Percentiles rank a stretch among this genome's conserved stretches.
phyloP scores from a whole-genome alignment of 2,329 filamentous ascomycete genomes.

The Botrytis byssoidea region DNA sequence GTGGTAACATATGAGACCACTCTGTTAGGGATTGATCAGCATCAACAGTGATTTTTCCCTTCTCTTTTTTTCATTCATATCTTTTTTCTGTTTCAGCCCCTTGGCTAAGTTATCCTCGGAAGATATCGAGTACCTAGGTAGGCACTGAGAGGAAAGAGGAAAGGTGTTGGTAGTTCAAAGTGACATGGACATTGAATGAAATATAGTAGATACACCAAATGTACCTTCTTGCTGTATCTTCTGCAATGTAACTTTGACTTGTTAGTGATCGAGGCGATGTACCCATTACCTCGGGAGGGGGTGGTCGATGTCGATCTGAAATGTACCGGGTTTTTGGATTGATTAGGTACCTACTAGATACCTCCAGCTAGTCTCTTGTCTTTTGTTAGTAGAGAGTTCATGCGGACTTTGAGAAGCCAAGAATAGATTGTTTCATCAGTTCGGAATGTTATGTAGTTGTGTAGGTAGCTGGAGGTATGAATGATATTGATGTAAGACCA shows the following conservation, averaged over 20 bases:
- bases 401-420: too few species aligned
- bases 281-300: not conserved
- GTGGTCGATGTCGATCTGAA: not conserved
- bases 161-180: not conserved
- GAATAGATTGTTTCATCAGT: not conserved
- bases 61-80: not conserved
- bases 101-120: not conserved
- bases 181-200: not conserved
- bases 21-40: not conserved
- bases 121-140: not conserved
- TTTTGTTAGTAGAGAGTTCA: too few species aligned
- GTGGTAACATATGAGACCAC: not conserved
- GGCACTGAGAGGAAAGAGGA: not conserved
- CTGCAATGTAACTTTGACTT: slow-evolving; percentile 1
- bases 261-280: not conserved
- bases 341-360: too few species aligned
- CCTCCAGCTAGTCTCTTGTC: too few species aligned
- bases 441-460: not conserved
- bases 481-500: not conserved
- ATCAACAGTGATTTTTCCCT: not conserved
- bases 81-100: not conserved
- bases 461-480: not conserved
- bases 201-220: not conserved
- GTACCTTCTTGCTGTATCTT: not conserved
- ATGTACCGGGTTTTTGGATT: not conserved